Base-by-base conservation (phyloP, 2,329 filamentous ascomycete genomes). In the Achaetomium macrosporum region DNA sequence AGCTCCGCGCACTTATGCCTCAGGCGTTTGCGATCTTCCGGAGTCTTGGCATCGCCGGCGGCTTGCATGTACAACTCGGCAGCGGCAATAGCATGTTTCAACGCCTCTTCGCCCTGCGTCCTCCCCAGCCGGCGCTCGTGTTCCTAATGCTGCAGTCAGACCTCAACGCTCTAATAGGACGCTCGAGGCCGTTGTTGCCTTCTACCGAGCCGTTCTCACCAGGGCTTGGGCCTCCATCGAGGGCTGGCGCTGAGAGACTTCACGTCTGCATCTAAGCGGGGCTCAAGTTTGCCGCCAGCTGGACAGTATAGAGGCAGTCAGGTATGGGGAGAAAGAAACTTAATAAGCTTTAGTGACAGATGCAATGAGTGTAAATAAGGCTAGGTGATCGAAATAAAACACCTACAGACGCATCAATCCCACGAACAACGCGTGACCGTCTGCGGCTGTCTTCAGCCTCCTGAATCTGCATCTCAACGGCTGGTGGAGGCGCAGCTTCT, bases 61-160 rank as follows among this genome's bases (percentile, higher is more conserved):
- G 88, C 88, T 63, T 82, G 81, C 83, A 96, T 88, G 61, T 93
- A 91, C 47, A 87, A 73, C 66, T 96, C 90, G 19, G 84, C 87
- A 5, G 87, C 88, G 58, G 78, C 74, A 64, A 96, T 89, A 46
- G 89, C 85, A 66, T 88, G 79, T 47, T 83, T 74, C 51, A 96
- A 76, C 41, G 89, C 90, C 61, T 84, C 82, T 59, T 80, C 77
- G 44, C 76, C 79, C 20, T 67, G 65, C 36, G 80, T 73, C 55
- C 68, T 65, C 55, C 73, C 68, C 61, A 85, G 71, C 62, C 71
- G 71, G 54, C 69, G 71, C 67, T 83, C 81, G 57, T 73, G 74
- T 68, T 73, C 75, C 80, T 83, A 66, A 42, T 31, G 40, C 7
- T 4, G 43, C 36, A 17, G 51, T 60, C 31, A 63, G 57, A 45